A percentile compares a stretch with the other conserved stretches of the same genome.
Conservation (phyloP, 257 asterid genomes). For the Solanum dulcamara region DNA sequence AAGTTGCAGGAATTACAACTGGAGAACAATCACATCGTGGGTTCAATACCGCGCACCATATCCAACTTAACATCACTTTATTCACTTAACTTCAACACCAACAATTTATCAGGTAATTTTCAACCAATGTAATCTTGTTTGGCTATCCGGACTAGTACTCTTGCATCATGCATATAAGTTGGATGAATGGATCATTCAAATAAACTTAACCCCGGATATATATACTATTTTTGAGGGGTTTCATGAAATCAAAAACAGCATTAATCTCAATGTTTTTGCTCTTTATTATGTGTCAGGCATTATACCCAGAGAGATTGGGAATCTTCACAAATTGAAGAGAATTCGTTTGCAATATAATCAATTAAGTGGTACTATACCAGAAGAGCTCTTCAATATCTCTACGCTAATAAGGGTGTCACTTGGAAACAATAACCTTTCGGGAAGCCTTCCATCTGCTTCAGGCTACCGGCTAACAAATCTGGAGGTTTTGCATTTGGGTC, state of each 20-base stretch:
- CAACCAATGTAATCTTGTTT: not conserved
- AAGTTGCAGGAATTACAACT: not conserved
- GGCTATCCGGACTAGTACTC: not conserved
- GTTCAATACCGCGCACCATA: not conserved
- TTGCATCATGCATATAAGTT: not conserved
- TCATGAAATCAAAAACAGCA: not conserved
- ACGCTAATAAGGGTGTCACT: slow-evolving; percentile 3
- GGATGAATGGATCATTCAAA: not conserved
- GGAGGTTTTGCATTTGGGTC: not conserved
- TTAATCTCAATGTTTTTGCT: not conserved
- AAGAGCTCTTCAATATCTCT: slow-evolving; percentile 21
- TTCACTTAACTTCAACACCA: not conserved
- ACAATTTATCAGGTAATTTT: not conserved
- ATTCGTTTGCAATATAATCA: not conserved
- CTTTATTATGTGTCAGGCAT: slow-evolving; percentile 9
- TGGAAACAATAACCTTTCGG: slow-evolving; percentile 8
- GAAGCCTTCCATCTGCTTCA: slow-evolving; percentile 7
- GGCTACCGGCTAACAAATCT: slow-evolving; percentile 19
- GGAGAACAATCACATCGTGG: not conserved
- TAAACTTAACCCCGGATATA: not conserved
- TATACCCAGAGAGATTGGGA: slow-evolving; percentile 21
- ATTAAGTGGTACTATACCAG: slow-evolving; percentile 15
- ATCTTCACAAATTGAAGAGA: not conserved
- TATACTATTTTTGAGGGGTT: not conserved
- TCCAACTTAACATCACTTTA: not conserved